A percentile compares a stretch with the other conserved stretches of the same genome.
Conservation (phyloP, 257 asterid species). For the Fraxinus anomala region DNA sequence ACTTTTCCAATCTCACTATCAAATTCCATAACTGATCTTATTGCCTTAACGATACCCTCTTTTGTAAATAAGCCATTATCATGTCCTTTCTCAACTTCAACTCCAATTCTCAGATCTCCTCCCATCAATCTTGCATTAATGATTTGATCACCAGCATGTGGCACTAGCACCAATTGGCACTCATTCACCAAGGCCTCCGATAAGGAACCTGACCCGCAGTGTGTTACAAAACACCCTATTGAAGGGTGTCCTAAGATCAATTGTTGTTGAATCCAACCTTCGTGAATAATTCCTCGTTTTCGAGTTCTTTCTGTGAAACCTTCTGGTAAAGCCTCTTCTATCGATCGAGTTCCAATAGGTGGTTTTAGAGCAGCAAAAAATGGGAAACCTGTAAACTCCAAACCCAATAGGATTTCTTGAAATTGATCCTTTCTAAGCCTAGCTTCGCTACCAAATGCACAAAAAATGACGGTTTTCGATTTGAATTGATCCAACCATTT, state of each 20-base stretch:
- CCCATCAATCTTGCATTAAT: conserved; percentile 23
- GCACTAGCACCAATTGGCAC: conserved; percentile 37
- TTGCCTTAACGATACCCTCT: conserved; percentile 28
- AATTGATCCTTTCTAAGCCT: conserved; percentile 30
- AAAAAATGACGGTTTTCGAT: conserved; percentile 18
- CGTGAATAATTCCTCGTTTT: conserved; percentile 32
- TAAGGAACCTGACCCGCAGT: conserved; percentile 38
- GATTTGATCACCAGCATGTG: conserved; percentile 15
- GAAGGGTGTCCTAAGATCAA: conserved; percentile 33
- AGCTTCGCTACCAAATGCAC: conserved; percentile 34
- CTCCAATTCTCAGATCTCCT: conserved; percentile 32
- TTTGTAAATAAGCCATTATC: conserved; percentile 36
- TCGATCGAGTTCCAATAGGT: conserved; percentile 27
- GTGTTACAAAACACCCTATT: conserved; percentile 41
- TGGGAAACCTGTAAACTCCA: conserved; percentile 39
- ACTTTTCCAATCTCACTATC: conserved; percentile 31
- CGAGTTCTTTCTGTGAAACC: conserved; percentile 25
- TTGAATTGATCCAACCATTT: conserved; percentile 20
- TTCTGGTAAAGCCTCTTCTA: conserved; percentile 35
- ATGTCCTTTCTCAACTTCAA: conserved; percentile 37
- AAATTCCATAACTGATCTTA: conserved; percentile 28
- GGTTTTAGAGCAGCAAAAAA: conserved; percentile 36
- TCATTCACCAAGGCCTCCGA: conserved; percentile 31
- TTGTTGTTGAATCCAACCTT: conserved; percentile 43
- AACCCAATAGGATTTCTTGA: conserved; percentile 35